A percentile compares a stretch with the other conserved stretches of the same genome.
phyloP scores from a whole-genome alignment of 768 basidiomycete species.

The Termitomyces sp. region DNA sequence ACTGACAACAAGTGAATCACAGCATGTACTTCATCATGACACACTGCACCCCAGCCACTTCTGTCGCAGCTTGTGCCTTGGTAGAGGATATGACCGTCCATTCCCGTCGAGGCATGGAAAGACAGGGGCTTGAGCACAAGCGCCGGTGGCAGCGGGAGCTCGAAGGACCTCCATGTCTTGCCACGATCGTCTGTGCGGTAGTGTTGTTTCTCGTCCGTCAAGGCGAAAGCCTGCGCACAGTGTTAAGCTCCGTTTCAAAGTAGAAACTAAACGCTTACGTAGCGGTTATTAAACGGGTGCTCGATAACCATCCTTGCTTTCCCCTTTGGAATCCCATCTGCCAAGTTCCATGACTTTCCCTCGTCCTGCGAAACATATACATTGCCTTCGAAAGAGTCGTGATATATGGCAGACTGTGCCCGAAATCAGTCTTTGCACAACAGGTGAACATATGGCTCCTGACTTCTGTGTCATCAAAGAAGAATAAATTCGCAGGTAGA shows the following conservation, averaged over 20 bases:
- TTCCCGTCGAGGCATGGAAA: constrained; percentile 79
- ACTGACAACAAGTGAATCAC: neutral
- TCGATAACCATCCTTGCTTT: constrained; percentile 68
- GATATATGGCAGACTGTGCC: constrained; percentile 60
- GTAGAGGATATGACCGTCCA: constrained; percentile 71
- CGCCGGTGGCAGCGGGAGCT: constrained; percentile 56
- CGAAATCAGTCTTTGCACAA: constrained; percentile 7
- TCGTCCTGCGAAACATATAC: constrained; percentile 83
- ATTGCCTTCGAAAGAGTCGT: constrained; percentile 63
- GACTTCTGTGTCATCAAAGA: constrained; percentile 91
- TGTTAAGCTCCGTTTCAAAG: neutral
- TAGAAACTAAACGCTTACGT: constrained; percentile 36
- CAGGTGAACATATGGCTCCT: constrained; percentile 17
- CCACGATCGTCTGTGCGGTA: constrained; percentile 89
- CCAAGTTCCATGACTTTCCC: constrained; percentile 62
- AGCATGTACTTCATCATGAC: constrained; percentile 65
- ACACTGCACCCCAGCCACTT: constrained; percentile 47
- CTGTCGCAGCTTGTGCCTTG: constrained; percentile 65
- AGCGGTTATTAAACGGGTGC: constrained; percentile 80
- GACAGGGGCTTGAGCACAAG: constrained; percentile 61
- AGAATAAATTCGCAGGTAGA: constrained; percentile 73
- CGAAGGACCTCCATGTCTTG: constrained; percentile 79
- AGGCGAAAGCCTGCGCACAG: constrained; percentile 70
- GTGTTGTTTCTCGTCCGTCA: constrained; percentile 71
- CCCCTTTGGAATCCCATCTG: constrained; percentile 47